Conservation (phyloP, 345 rosid genomes). For the Acer yangbiense region DNA sequence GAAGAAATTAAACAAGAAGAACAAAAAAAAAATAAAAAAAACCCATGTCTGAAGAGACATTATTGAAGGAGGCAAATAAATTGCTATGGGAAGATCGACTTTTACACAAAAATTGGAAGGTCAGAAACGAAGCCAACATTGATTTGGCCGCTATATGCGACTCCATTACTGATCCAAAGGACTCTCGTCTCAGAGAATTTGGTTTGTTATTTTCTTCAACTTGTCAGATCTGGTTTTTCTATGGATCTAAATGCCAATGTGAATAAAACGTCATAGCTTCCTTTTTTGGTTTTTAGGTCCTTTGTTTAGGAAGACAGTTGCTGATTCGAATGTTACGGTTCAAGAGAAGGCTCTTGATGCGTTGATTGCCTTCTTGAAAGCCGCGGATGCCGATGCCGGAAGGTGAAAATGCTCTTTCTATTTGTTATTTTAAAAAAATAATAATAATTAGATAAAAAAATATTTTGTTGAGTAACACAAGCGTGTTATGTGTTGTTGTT, state of each 20-base stretch:
- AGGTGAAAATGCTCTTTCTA: slow-evolving; percentile 48
- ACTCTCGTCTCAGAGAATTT: slow-evolving; percentile 87
- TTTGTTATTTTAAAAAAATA: too few relatives aligned
- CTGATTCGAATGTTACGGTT: slow-evolving; percentile 98
- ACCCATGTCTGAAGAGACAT: slow-evolving; percentile 77
- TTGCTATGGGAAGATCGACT: slow-evolving; percentile 99
- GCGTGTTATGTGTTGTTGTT: neutral
- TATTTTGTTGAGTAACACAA: neutral
- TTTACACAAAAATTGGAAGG: slow-evolving; percentile 96
- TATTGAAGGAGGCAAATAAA: slow-evolving; percentile 94
- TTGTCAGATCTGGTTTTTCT: slow-evolving; percentile 57
- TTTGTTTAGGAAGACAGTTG: slow-evolving; percentile 82
- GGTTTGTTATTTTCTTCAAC: slow-evolving; percentile 43
- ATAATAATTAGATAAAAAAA: too few relatives aligned
- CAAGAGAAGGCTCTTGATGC: slow-evolving; percentile 98
- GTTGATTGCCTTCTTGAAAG: slow-evolving; percentile 76
- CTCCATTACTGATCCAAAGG: slow-evolving; percentile 95
- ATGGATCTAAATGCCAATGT: slow-evolving; percentile 37
- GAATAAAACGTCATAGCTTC: slow-evolving; percentile 18
- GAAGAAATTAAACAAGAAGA: neutral
- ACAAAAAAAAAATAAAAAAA: neutral
- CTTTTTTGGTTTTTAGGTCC: slow-evolving; percentile 50
- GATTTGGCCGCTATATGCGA: slow-evolving; percentile 82
- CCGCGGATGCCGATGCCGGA: slow-evolving; percentile 93
- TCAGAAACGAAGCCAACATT: slow-evolving; percentile 89